phyloP scores from a whole-genome alignment of 2,329 filamentous ascomycete genomes.

The Nigrospora osmanthi region DNA sequence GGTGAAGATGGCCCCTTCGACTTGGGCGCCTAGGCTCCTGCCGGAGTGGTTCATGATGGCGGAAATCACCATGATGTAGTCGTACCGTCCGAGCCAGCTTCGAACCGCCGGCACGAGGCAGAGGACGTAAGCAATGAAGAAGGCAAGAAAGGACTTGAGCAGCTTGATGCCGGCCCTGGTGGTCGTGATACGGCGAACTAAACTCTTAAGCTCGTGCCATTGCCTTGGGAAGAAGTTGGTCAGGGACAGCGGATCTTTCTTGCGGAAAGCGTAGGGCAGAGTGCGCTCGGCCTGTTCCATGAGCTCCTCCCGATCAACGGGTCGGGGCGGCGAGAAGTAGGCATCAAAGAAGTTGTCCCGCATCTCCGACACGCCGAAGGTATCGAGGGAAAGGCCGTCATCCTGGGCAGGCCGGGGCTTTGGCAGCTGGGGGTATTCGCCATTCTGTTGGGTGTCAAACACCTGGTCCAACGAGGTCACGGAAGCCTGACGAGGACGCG shows the following conservation, averaged over 20 bases:
- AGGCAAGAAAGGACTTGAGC: constrained; percentile 46
- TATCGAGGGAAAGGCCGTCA: constrained; percentile 17
- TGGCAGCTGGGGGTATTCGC: constrained; percentile 1
- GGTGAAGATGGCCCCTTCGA: constrained; percentile 47
- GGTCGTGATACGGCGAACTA: constrained; percentile 31
- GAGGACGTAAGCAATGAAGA: constrained; percentile 46
- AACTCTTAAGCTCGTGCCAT: constrained; percentile 32
- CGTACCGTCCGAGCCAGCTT: constrained; percentile 44
- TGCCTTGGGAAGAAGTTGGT: constrained; percentile 39
- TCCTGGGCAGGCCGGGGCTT: background rate
- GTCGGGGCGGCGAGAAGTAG: constrained; percentile 34
- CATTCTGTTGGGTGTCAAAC: constrained; percentile 16
- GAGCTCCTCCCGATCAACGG: constrained; percentile 28
- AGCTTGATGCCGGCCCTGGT: constrained; percentile 44
- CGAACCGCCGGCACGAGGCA: constrained; percentile 42
- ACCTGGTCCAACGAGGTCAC: constrained; percentile 18
- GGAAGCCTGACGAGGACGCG: constrained; percentile 12
- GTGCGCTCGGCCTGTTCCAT: constrained; percentile 32
- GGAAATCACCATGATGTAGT: constrained; percentile 49
- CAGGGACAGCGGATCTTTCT: constrained; percentile 37
- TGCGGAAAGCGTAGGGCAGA: constrained; percentile 37
- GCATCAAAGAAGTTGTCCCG: constrained; percentile 41
- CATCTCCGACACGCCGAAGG: constrained; percentile 33
- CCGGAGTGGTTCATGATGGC: constrained; percentile 51
- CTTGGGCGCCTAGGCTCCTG: constrained; percentile 45